Conservation (phyloP, 2,329 filamentous ascomycete species). For the Colletotrichum gloeosporioides region DNA sequence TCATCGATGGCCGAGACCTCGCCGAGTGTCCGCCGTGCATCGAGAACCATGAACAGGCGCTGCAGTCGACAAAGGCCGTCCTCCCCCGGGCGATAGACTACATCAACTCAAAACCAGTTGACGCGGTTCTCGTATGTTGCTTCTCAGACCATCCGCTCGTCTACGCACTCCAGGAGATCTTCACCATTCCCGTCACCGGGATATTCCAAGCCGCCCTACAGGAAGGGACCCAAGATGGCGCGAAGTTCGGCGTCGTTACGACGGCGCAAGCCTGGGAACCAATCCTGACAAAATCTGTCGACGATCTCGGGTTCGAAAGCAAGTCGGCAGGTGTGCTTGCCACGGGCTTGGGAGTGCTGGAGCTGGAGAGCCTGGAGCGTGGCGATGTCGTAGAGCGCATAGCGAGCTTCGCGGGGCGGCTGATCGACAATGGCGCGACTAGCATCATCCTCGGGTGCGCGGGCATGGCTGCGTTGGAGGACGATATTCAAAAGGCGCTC, state of each 20-base stretch:
- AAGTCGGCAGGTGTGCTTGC: neutral
- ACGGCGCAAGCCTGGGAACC: slow-evolving; percentile 3
- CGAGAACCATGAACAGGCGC: neutral
- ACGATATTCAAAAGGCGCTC: neutral
- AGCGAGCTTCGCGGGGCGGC: neutral
- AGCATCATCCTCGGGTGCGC: slow-evolving; percentile 14
- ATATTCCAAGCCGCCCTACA: slow-evolving; percentile 9
- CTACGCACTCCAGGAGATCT: neutral
- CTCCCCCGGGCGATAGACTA: neutral
- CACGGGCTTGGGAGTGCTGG: neutral
- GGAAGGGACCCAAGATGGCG: neutral
- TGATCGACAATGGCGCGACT: neutral
- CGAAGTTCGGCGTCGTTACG: neutral
- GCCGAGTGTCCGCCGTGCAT: neutral
- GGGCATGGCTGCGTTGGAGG: slow-evolving; percentile 8
- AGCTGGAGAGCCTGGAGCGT: neutral
- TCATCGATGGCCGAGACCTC: slow-evolving; percentile 4
- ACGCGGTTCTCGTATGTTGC: slow-evolving; percentile 14
- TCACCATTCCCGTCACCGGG: neutral
- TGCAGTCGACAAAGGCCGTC: neutral
- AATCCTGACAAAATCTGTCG: neutral
- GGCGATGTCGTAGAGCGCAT: neutral
- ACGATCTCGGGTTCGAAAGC: neutral
- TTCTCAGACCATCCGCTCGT: slow-evolving; percentile 16
- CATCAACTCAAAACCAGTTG: neutral